Conservation (phyloP, 2,329 filamentous ascomycete species). For the Aspergillus latus region DNA sequence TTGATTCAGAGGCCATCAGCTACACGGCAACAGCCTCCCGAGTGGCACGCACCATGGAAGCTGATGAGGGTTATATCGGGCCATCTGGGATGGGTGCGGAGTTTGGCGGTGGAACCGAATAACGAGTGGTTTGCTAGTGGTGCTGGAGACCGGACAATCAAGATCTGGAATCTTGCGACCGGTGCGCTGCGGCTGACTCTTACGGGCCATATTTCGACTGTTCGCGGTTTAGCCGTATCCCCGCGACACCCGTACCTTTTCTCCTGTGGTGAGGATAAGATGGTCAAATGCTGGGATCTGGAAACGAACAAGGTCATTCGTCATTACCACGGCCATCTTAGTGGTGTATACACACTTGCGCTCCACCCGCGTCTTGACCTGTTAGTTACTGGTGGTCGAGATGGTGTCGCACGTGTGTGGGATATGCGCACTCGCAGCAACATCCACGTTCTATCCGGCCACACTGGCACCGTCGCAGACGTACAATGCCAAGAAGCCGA, state of each 20-base stretch:
- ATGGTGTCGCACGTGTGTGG: constrained; percentile 94
- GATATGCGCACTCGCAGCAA: constrained; percentile 97
- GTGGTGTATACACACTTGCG: constrained; percentile 88
- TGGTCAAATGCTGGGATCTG: constrained; percentile 99
- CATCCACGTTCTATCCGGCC: constrained; percentile 87
- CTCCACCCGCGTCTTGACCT: constrained; percentile 96
- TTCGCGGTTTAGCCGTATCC: constrained; percentile 87
- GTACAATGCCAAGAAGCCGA: constrained; percentile 94
- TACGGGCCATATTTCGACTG: constrained; percentile 91
- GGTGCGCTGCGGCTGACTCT: constrained; percentile 81
- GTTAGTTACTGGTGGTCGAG: constrained; percentile 88
- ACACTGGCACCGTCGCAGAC: constrained; percentile 86
- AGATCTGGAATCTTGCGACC: constrained; percentile 95
- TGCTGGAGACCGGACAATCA: constrained; percentile 93
- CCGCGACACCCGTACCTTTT: constrained; percentile 95
- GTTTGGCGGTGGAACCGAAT: constrained; percentile 85
- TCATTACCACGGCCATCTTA: constrained; percentile 95
- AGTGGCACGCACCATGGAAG: constrained; percentile 99
- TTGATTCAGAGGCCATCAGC: constrained; percentile 62
- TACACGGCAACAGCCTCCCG: constrained; percentile 70
- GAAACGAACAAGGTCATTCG: constrained; percentile 99
- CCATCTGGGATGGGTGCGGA: constrained; percentile 91
- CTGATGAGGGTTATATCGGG: constrained; percentile 96
- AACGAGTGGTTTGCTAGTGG: constrained; percentile 98
- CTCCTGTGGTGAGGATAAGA: constrained; percentile 97